A percentile compares a stretch with the other conserved stretches of the same genome.
These are phyloP conservation scores for Hypoxylon subgilvum DNA, from an alignment of 495 filamentous ascomycete genomes.

Conservation along the genomic window DNA sequence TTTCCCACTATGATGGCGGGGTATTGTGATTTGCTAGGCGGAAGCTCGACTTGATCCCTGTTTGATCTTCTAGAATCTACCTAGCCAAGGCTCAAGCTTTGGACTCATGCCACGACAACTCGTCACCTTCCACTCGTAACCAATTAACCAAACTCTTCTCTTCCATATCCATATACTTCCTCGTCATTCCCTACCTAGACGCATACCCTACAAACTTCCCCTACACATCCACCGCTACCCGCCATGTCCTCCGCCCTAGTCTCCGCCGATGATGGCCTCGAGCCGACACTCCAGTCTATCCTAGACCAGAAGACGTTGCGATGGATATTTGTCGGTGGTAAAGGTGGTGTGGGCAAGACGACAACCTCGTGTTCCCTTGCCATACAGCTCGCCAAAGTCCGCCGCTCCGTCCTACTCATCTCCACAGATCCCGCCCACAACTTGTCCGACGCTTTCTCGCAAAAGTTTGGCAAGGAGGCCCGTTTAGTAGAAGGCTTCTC, in stretches of 20 bases:
- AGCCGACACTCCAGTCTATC: constrained; percentile 92
- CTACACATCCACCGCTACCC: background rate
- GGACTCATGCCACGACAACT: constrained; percentile 25
- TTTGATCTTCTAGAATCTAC: constrained; percentile 29
- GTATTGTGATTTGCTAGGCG: constrained; percentile 16
- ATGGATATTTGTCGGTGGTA: constrained; percentile 99
- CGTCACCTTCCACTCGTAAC: constrained; percentile 39
- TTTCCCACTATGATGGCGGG: constrained; percentile 1
- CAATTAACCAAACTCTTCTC: background rate
- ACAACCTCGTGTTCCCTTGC: constrained; percentile 97
- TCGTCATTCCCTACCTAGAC: background rate
- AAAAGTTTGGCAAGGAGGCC: constrained; percentile 99
- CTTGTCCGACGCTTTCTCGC: constrained; percentile 94
- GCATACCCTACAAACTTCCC: background rate
- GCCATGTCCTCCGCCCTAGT: constrained; percentile 69
- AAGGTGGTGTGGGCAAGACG: constrained; percentile 99
- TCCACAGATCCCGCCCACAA: constrained; percentile 99
- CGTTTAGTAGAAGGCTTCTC: constrained; percentile 87
- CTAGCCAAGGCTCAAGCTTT: background rate
- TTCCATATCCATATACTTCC: constrained; percentile 25
- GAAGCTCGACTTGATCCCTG: constrained; percentile 32
- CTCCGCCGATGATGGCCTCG: constrained; percentile 74
- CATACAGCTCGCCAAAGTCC: constrained; percentile 95
- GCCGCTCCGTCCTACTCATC: constrained; percentile 94
- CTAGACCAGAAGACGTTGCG: constrained; percentile 91